Conservation (phyloP, 2,329 filamentous ascomycete species). For the Cercospora sojina region DNA sequence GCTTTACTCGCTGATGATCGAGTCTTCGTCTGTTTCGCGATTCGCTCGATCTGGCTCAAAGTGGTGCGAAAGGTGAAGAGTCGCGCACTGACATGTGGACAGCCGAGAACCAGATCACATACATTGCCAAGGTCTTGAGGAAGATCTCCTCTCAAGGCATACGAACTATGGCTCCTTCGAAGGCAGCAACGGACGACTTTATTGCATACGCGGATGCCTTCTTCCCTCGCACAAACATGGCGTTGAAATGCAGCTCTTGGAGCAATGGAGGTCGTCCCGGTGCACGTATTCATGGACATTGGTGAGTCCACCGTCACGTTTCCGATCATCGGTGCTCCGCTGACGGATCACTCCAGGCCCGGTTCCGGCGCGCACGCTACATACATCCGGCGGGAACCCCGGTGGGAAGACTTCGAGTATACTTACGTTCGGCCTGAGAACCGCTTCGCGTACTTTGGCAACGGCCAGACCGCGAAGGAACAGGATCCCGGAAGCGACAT, state of each 20-base stretch:
- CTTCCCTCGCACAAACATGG: slow-evolving; percentile 54
- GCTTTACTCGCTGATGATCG: background rate
- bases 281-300: slow-evolving; percentile 65
- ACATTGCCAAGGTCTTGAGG: slow-evolving; percentile 65
- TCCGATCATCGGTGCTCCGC: background rate
- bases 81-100: slow-evolving; percentile 5
- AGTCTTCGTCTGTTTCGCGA: background rate
- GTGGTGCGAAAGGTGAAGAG: background rate
- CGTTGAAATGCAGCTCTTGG: slow-evolving; percentile 68
- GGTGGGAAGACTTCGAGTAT: slow-evolving; percentile 62
- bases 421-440: slow-evolving; percentile 49
- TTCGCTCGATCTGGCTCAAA: background rate
- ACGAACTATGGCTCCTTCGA: slow-evolving; percentile 58
- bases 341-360: slow-evolving; percentile 44
- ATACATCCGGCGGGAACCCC: slow-evolving; percentile 54
- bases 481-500: slow-evolving; percentile 57
- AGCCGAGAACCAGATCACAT: slow-evolving; percentile 65
- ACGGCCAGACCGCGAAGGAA: slow-evolving; percentile 64
- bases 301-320: slow-evolving; percentile 33
- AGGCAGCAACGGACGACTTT: slow-evolving; percentile 53
- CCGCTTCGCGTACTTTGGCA: slow-evolving; percentile 61
- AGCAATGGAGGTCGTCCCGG: slow-evolving; percentile 60
- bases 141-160: slow-evolving; percentile 67
- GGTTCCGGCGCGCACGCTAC: slow-evolving; percentile 64
- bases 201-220: slow-evolving; percentile 44